phyloP scores from a whole-genome alignment of 805 yeast species.

The Nakazawaea populi region DNA sequence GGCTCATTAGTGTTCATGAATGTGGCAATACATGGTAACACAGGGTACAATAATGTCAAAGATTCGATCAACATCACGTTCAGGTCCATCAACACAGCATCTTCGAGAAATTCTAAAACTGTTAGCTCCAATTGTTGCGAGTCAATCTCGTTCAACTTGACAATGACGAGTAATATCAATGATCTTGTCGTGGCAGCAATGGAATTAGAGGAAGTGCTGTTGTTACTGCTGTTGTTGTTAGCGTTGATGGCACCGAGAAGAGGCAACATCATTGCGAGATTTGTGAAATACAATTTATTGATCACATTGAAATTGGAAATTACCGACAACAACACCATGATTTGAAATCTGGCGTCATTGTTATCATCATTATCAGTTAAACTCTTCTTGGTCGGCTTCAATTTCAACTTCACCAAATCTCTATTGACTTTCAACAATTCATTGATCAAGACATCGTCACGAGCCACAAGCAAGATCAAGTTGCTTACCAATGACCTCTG shows the following conservation, averaged over 20 bases:
- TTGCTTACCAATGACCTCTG: neutral
- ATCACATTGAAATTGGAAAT: neutral
- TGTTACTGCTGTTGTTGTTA: too few relatives aligned
- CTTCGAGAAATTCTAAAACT: neutral
- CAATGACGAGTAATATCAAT: neutral
- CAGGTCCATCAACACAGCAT: neutral
- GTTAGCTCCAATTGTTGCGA: neutral
- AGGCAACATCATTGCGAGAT: neutral
- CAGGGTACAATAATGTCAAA: neutral
- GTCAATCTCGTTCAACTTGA: slow-evolving; percentile 4
- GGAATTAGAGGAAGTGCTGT: too few relatives aligned
- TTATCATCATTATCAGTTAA: neutral
- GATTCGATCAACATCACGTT: neutral
- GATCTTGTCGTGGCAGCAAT: neutral
- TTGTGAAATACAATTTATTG: neutral
- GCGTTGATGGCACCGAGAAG: neutral
- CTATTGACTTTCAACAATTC: neutral
- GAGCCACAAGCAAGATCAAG: neutral
- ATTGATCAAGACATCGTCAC: neutral
- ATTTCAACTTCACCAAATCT: neutral
- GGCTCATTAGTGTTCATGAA: neutral
- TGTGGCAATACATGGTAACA: neutral
- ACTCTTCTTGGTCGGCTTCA: too few relatives aligned
- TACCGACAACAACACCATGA: neutral
- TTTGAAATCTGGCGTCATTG: neutral